A percentile compares a stretch with the other conserved stretches of the same genome.
phyloP scores from a whole-genome alignment of 495 filamentous ascomycete genomes.

The Penicillium fimorum region DNA sequence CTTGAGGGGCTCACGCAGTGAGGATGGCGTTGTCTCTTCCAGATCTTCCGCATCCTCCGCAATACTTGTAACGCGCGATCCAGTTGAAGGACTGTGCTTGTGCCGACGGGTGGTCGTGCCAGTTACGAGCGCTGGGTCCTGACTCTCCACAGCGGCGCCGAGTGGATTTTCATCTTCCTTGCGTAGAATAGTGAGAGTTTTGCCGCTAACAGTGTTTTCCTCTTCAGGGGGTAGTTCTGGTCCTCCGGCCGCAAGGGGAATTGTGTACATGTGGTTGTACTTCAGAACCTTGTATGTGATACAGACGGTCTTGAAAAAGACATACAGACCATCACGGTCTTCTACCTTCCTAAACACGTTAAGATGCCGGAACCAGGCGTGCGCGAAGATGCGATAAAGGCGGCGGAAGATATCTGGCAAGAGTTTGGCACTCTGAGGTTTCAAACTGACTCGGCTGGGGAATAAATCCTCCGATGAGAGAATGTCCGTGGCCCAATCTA shows the following conservation, averaged over 20 bases:
- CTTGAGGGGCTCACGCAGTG: conserved; percentile 18
- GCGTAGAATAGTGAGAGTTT: conserved; percentile 45
- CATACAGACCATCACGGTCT: conserved; percentile 78
- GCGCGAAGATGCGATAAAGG: conserved; percentile 94
- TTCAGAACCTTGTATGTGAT: no score
- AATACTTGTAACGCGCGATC: conserved; percentile 70
- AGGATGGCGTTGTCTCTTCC: conserved; percentile 23
- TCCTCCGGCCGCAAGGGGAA: conserved; percentile 90
- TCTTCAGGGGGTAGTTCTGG: no score
- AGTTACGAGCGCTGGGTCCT: conserved; percentile 46
- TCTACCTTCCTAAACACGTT: conserved; percentile 97
- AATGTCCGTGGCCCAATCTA: conserved; percentile 93
- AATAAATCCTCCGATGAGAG: conserved; percentile 90
- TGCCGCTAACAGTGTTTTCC: conserved; percentile 34
- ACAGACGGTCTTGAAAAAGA: conserved; percentile 95
- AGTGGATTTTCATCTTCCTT: conserved; percentile 35
- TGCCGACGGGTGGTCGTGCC: conserved; percentile 70
- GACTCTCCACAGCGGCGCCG: conserved; percentile 21
- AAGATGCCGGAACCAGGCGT: conserved; percentile 97
- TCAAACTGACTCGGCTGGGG: no score
- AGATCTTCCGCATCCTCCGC: conserved; percentile 70
- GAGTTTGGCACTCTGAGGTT: conserved; percentile 67
- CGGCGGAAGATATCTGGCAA: conserved; percentile 91
- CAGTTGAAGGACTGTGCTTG: conserved; percentile 72
- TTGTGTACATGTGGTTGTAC: no score